Evolutionary conservation across 2,329 filamentous ascomycete genomes (phyloP).

Genomic region (Dactylellina parvicollis): DNA sequence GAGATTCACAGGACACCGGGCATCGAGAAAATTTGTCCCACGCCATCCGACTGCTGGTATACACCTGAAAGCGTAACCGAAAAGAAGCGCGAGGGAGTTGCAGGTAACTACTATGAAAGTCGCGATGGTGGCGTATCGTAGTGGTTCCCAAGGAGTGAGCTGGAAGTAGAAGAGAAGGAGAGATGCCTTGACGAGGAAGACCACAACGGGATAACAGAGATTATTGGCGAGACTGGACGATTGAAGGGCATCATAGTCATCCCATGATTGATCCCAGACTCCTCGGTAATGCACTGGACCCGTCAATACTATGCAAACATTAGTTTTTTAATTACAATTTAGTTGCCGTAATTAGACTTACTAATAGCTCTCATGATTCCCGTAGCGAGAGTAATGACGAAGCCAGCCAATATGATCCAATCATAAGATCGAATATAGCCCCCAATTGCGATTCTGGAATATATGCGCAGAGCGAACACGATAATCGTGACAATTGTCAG

Average conservation of each 20-base stretch:
- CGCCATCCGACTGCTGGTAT: conserved; percentile 4
- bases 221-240: conserved; percentile 18
- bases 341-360: neutral
- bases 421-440: conserved; percentile 21
- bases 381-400: conserved; percentile 4
- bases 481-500: conserved; percentile 10
- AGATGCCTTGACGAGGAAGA: conserved; percentile 26
- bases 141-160: conserved; percentile 4
- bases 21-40: conserved; percentile 8
- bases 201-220: conserved; percentile 8
- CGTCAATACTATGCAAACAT: neutral
- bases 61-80: conserved; percentile 13
- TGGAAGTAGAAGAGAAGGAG: conserved; percentile 22
- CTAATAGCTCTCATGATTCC: conserved; percentile 13
- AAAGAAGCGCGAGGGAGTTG: conserved; percentile 15
- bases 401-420: conserved; percentile 13
- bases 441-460: neutral
- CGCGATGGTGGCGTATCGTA: conserved; percentile 9
- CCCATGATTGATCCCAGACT: conserved; percentile 18
- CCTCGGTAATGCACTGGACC: conserved; percentile 15
- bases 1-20: neutral
- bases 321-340: neutral
- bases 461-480: conserved; percentile 2
- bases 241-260: conserved; percentile 11
- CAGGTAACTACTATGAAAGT: conserved; percentile 10